Percentiles rank a stretch among this genome's conserved stretches.
Conservation (phyloP, 805 yeast genomes). For the Sugiyamaella smithiae region DNA sequence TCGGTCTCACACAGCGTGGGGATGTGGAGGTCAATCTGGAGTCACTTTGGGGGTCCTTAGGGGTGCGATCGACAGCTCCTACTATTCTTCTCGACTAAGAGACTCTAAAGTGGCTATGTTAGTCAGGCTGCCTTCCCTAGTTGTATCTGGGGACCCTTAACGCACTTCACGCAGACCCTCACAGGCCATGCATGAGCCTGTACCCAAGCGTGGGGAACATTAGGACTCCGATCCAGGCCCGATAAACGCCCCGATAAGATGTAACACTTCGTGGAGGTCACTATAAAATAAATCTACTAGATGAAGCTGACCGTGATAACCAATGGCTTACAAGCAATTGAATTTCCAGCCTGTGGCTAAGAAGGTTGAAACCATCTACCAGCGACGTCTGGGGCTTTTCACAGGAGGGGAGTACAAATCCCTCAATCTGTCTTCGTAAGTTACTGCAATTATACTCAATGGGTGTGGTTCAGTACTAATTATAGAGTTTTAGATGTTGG, state of each 20-base stretch:
- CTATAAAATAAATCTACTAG: no score
- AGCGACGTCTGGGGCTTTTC: constrained; percentile 69
- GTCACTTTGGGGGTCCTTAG: no score
- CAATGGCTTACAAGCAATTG: constrained; percentile 34
- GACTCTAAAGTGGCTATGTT: no score
- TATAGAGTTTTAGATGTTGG: constrained; percentile 61
- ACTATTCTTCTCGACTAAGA: no score
- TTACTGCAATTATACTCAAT: constrained; percentile 37
- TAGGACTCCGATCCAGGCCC: constrained; percentile 3
- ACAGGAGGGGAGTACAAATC: neutral
- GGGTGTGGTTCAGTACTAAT: constrained; percentile 71
- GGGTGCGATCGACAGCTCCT: no score
- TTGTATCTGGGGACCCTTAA: no score
- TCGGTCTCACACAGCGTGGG: no score
- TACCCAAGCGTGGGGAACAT: constrained; percentile 6
- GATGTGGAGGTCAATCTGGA: no score
- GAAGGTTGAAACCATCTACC: constrained; percentile 73
- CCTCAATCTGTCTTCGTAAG: constrained; percentile 1
- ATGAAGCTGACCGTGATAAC: neutral
- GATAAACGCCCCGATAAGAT: neutral
- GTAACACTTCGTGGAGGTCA: neutral
- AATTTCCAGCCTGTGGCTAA: constrained; percentile 64
- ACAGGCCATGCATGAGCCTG: no score
- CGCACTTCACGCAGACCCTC: no score
- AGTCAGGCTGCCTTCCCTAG: no score